Conservation (phyloP, 2,329 filamentous ascomycete species). For the Apiospora aurea region DNA sequence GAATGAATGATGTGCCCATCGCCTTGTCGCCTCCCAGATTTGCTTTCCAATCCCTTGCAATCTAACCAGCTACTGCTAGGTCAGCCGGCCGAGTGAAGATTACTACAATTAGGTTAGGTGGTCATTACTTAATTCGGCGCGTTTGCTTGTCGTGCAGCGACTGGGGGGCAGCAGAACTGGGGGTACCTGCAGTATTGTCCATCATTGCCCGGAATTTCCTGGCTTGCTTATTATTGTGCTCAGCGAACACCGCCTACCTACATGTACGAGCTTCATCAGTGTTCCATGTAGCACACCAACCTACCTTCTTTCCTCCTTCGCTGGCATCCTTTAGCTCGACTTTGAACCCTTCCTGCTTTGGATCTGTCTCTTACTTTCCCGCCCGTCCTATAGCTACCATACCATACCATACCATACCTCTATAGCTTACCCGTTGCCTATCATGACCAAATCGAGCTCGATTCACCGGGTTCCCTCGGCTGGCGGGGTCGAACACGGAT, state of each 20-base stretch:
- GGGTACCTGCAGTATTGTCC: conserved; percentile 12
- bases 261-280: neutral
- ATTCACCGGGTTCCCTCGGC: conserved; percentile 42
- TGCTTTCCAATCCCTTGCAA: neutral
- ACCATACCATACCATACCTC: neutral
- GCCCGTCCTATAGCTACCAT: neutral
- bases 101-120: neutral
- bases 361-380: neutral
- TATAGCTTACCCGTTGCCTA: neutral
- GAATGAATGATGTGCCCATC: conserved; percentile 11
- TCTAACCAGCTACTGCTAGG: neutral
- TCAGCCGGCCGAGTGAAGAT: conserved; percentile 9
- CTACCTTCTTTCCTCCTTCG: neutral
- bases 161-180: conserved; percentile 1
- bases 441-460: conserved; percentile 34
- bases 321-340: neutral
- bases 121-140: neutral
- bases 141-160: neutral
- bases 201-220: conserved; percentile 6
- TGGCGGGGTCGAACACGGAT: conserved; percentile 53
- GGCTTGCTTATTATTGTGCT: neutral
- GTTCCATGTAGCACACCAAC: neutral
- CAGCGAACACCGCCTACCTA: neutral
- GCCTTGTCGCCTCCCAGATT: neutral
- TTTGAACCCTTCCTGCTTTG: conserved; percentile 2